phyloP scores from a whole-genome alignment of 2,329 filamentous ascomycete species.

The Claviceps sp. region DNA sequence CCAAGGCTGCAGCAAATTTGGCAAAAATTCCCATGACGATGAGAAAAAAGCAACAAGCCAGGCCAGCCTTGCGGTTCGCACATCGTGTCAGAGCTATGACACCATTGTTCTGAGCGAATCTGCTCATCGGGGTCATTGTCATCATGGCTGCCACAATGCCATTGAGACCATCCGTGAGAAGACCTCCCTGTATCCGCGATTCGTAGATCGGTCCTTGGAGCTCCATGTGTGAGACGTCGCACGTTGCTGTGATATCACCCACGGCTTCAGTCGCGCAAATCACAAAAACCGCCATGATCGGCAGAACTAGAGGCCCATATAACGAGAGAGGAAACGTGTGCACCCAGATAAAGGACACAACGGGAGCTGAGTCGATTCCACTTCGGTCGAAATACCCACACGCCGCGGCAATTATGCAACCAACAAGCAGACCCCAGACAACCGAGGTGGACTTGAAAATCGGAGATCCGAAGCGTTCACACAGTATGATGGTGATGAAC shows the following conservation, averaged over 20 bases:
- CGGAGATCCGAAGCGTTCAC: slow-evolving; percentile 68
- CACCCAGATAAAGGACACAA: slow-evolving; percentile 65
- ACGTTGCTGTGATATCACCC: slow-evolving; percentile 68
- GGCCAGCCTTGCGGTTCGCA: slow-evolving; percentile 69
- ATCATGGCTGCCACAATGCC: slow-evolving; percentile 62
- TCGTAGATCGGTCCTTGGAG: slow-evolving; percentile 61
- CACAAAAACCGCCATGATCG: slow-evolving; percentile 55
- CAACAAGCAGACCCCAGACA: slow-evolving; percentile 57
- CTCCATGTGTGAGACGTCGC: slow-evolving; percentile 64
- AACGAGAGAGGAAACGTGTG: slow-evolving; percentile 60
- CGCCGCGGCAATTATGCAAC: slow-evolving; percentile 67
- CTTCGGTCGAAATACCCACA: slow-evolving; percentile 65
- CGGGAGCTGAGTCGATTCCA: slow-evolving; percentile 59
- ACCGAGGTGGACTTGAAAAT: slow-evolving; percentile 76
- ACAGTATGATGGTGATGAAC: slow-evolving; percentile 66
- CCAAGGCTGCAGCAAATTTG: slow-evolving; percentile 73
- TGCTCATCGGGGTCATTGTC: slow-evolving; percentile 69
- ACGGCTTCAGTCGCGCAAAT: slow-evolving; percentile 70
- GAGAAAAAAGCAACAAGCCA: slow-evolving; percentile 64
- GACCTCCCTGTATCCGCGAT: slow-evolving; percentile 64
- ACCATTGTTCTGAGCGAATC: slow-evolving; percentile 75
- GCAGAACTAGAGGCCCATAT: slow-evolving; percentile 62
- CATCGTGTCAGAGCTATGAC: slow-evolving; percentile 73
- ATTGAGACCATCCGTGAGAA: slow-evolving; percentile 65
- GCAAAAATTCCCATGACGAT: slow-evolving; percentile 71